Evolutionary conservation across 805 yeast species (phyloP).

Genomic region (Tetrapisispora fleetii): DNA sequence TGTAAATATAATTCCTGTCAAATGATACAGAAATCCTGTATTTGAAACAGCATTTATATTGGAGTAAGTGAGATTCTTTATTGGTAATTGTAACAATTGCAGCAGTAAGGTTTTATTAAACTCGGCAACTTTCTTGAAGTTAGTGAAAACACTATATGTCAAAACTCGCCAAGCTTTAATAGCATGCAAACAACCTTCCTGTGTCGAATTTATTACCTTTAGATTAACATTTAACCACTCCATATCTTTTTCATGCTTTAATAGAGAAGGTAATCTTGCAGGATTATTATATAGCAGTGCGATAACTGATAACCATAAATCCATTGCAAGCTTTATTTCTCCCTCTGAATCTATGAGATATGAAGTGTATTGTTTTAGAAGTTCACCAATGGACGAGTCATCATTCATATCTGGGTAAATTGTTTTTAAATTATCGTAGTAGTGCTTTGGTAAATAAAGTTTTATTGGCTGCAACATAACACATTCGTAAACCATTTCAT

Average conservation of each 20-base stretch:
- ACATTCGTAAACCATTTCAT: conserved; percentile 7
- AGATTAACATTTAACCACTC: conserved; percentile 18
- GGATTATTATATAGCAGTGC: conserved; percentile 19
- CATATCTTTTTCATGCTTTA: conserved; percentile 1
- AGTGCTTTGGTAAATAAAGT: conserved; percentile 9
- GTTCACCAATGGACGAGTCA: conserved; percentile 10
- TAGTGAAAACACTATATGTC: conserved; percentile 12
- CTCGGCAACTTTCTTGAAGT: neutral
- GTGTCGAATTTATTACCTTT: conserved; percentile 6
- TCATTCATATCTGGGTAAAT: neutral
- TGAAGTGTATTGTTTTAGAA: conserved; percentile 12
- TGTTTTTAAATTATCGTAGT: conserved; percentile 2
- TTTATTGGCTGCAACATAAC: conserved; percentile 7
- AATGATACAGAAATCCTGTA: conserved; percentile 13
- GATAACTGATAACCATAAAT: conserved; percentile 22
- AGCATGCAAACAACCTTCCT: conserved; percentile 10
- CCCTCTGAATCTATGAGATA: conserved; percentile 9
- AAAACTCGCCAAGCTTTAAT: conserved; percentile 24
- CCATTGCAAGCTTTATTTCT: conserved; percentile 21
- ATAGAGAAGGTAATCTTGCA: conserved; percentile 4
- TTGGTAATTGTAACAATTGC: neutral
- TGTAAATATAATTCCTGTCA: conserved; percentile 14
- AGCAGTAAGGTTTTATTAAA: neutral
- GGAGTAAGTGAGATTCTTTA: neutral
- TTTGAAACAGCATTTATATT: neutral